These are phyloP conservation scores for Pythium phragmitis DNA, from an alignment of 352 stramenopile species.

Conservation along the genomic window DNA sequence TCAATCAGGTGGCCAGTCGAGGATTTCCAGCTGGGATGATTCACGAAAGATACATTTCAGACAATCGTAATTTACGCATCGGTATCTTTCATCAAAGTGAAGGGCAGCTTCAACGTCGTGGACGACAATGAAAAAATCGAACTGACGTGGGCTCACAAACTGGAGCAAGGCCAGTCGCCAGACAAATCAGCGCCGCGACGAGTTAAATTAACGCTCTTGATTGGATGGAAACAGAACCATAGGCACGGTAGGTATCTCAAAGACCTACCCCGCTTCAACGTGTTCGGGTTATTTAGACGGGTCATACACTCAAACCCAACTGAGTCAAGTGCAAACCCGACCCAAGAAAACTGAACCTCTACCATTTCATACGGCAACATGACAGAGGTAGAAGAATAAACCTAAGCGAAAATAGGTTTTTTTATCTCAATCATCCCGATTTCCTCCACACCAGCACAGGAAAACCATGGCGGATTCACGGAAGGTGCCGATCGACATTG, in stretches of 20 bases:
- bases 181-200: too few relatives aligned
- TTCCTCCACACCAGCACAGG: too few relatives aligned
- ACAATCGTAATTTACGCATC: conserved; percentile 9
- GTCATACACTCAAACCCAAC: background rate
- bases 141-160: background rate
- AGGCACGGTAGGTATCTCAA: conserved; percentile 4
- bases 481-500: conserved; percentile 75
- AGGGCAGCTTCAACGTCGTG: conserved; percentile 6
- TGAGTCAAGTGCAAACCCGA: background rate
- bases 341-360: too few relatives aligned
- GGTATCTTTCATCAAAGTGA: conserved; percentile 14
- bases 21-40: conserved; percentile 15
- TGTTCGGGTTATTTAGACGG: background rate
- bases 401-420: too few relatives aligned
- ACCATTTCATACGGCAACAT: too few relatives aligned
- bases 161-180: background rate
- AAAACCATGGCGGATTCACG: conserved; percentile 50
- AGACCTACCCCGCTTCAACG: conserved; percentile 9
- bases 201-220: conserved; percentile 14
- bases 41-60: conserved; percentile 17
- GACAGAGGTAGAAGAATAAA: too few relatives aligned
- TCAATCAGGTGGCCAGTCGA: conserved; percentile 10
- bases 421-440: too few relatives aligned
- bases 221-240: conserved; percentile 21
- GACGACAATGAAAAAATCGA: conserved; percentile 5